phyloP scores from a whole-genome alignment of 2,329 filamentous ascomycete species.

The Chaetomium sp. region DNA sequence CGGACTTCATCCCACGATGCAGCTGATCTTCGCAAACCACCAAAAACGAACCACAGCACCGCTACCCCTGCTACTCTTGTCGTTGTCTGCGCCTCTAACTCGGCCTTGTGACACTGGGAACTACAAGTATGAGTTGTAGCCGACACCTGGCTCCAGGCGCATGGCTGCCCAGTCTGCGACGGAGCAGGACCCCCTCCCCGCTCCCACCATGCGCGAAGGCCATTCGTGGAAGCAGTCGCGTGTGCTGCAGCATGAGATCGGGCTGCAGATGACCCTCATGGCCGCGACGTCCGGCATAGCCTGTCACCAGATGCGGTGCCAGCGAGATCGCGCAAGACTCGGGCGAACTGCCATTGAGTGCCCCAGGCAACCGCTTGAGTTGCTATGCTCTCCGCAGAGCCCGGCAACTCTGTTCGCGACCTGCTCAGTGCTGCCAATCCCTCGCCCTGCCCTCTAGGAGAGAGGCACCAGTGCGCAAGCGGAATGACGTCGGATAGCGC shows the following conservation, averaged over 20 bases:
- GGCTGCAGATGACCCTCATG: slow-evolving; percentile 19
- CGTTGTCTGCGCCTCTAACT: background rate
- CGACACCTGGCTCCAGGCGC: slow-evolving; percentile 29
- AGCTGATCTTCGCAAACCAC: background rate
- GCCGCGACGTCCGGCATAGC: slow-evolving; percentile 12
- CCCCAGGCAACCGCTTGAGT: background rate
- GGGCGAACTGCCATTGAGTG: background rate
- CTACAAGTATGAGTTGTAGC: slow-evolving; percentile 4
- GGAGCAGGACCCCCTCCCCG: slow-evolving; percentile 32
- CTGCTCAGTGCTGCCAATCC: background rate
- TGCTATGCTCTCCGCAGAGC: background rate
- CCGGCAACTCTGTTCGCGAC: background rate
- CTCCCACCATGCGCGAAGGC: slow-evolving; percentile 17
- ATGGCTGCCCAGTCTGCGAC: slow-evolving; percentile 39
- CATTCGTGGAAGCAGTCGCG: slow-evolving; percentile 30
- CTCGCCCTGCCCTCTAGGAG: background rate
- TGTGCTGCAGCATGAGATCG: slow-evolving; percentile 26
- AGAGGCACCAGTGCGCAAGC: background rate
- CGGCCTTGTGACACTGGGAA: background rate
- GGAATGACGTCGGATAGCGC: background rate
- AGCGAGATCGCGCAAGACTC: slow-evolving; percentile 7
- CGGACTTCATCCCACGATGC: background rate
- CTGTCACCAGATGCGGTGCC: background rate
- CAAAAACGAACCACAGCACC: background rate
- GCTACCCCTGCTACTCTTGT: background rate